Evolutionary conservation across 371 early-diverging fungal species (phyloP).

Genomic region (Mortierella sp.): DNA sequence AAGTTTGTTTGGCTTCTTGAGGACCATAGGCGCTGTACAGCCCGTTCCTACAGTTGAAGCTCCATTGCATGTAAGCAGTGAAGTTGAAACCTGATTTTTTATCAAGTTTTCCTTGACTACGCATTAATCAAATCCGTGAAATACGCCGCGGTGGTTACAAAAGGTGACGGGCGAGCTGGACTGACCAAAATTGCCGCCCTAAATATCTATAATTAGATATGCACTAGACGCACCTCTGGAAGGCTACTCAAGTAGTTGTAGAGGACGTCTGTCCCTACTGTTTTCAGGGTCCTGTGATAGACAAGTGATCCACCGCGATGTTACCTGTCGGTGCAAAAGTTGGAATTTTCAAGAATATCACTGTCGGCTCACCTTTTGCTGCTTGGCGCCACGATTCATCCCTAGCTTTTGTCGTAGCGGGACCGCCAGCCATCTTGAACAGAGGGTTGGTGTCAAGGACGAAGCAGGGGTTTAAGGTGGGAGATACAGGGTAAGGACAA

Average conservation of each 20-base stretch:
- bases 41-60: conserved; percentile 2
- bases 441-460: too few species aligned
- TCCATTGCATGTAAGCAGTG: conserved; percentile 33
- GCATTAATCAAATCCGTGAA: conserved; percentile 46
- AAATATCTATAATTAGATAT: conserved; percentile 52
- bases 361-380: too few species aligned
- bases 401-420: too few species aligned
- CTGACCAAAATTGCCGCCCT: conserved; percentile 41
- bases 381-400: too few species aligned
- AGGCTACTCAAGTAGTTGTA: conserved; percentile 20
- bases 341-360: too few species aligned
- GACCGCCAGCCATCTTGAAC: too few species aligned
- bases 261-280: conserved; percentile 31
- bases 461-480: too few species aligned
- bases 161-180: conserved; percentile 15
- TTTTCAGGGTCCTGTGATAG: conserved; percentile 15
- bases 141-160: conserved; percentile 41
- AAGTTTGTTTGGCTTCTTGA: conserved; percentile 46
- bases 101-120: conserved; percentile 23
- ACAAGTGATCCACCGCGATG: conserved; percentile 48
- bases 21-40: conserved; percentile 31
- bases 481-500: too few species aligned
- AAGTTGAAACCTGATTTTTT: too few species aligned
- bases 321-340: too few species aligned
- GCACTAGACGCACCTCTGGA: conserved; percentile 25